phyloP scores from a whole-genome alignment of 1,139 yeast species.

The Lizanozyma gosingica region DNA sequence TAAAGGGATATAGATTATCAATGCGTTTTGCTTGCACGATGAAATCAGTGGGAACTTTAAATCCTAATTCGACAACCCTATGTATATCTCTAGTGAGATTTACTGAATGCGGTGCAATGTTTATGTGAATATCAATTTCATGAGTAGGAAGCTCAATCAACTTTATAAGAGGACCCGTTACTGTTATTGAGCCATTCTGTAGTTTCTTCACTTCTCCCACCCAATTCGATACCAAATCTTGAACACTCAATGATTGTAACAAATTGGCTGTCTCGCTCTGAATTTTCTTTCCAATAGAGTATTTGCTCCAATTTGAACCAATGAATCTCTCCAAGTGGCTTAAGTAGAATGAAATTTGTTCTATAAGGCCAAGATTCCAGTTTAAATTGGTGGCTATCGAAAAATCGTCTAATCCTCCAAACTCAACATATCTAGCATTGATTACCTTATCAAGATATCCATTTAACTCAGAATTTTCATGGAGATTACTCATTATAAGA shows the following conservation, averaged over 20 bases:
- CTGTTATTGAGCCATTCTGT: neutral
- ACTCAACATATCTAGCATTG: neutral
- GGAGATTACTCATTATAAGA: neutral
- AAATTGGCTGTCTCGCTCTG: conserved; percentile 40
- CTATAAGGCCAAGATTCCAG: conserved; percentile 15
- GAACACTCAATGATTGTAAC: conserved; percentile 36
- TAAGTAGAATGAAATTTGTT: conserved; percentile 16
- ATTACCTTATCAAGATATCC: neutral
- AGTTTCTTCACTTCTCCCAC: conserved; percentile 12
- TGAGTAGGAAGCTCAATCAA: neutral
- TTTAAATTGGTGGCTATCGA: conserved; percentile 9
- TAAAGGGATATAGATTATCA: conserved; percentile 47
- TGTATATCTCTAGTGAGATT: conserved; percentile 4
- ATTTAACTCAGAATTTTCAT: neutral
- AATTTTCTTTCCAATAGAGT: conserved; percentile 64
- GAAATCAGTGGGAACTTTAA: conserved; percentile 42
- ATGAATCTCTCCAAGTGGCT: conserved; percentile 22
- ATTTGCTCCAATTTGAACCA: conserved; percentile 68
- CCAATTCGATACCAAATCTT: conserved; percentile 42
- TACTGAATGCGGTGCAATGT: conserved; percentile 3
- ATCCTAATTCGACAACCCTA: conserved; percentile 25
- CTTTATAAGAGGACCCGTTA: neutral
- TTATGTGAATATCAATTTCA: conserved; percentile 2
- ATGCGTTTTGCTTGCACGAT: conserved; percentile 32
- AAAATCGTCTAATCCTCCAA: neutral